Conservation (phyloP, 257 asterid genomes). For the Marsdenia floribunda region DNA sequence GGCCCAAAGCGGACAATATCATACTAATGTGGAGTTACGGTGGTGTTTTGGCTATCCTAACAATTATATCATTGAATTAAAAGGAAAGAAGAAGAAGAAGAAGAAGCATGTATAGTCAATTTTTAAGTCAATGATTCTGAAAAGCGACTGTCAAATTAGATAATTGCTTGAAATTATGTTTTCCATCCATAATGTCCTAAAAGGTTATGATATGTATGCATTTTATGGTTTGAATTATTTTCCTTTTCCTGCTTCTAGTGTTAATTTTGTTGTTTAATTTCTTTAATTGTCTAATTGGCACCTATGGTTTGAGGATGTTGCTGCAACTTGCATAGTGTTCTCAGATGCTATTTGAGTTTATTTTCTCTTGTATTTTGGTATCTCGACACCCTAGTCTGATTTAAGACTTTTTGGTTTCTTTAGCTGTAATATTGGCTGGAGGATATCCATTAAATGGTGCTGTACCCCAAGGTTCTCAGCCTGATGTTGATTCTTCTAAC, state of each 20-base stretch:
- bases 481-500: slow-evolving; percentile 65
- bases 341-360: neutral
- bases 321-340: neutral
- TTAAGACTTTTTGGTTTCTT: slow-evolving; percentile 22
- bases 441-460: slow-evolving; percentile 68
- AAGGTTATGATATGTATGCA: neutral
- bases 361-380: neutral
- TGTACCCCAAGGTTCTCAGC: slow-evolving; percentile 49
- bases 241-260: neutral
- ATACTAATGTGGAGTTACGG: too few relatives aligned
- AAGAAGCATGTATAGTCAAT: neutral
- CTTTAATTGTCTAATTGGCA: neutral
- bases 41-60: too few relatives aligned
- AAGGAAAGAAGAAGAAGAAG: too few relatives aligned
- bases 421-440: slow-evolving; percentile 80
- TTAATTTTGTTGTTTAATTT: neutral
- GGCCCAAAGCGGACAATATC: too few relatives aligned
- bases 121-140: neutral
- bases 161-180: neutral
- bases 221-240: neutral
- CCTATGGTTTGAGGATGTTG: neutral
- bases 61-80: neutral
- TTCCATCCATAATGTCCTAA: neutral
- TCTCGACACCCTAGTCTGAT: slow-evolving; percentile 5
- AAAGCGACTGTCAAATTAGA: neutral